A percentile compares a stretch with the other conserved stretches of the same genome.
These are phyloP conservation scores for Hirschioporus abietinus DNA, from an alignment of 768 basidiomycete genomes.

Conservation along the genomic window DNA sequence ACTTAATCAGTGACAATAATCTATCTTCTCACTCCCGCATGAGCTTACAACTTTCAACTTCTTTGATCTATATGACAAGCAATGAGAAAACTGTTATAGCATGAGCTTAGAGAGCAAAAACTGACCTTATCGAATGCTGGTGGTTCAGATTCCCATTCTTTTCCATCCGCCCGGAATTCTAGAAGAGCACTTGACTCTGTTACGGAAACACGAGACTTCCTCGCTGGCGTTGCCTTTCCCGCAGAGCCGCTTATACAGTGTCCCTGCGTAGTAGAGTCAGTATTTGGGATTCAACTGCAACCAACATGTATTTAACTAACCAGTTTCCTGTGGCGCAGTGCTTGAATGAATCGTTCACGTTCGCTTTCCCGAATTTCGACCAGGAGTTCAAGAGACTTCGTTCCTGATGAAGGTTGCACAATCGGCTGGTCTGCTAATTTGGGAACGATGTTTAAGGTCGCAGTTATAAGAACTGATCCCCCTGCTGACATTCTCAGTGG, in stretches of 20 bases:
- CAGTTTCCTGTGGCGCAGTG: slow-evolving; percentile 40
- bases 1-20: not conserved
- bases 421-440: slow-evolving; percentile 24
- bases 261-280: not conserved
- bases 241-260: not conserved
- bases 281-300: not conserved
- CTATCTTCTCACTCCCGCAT: not conserved
- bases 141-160: not conserved
- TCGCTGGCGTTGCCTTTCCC: not conserved
- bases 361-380: slow-evolving; percentile 34
- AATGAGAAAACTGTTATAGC: not conserved
- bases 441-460: slow-evolving; percentile 33
- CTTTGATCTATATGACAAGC: not conserved
- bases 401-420: slow-evolving; percentile 21
- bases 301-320: slow-evolving; percentile 27
- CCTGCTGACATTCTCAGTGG: slow-evolving; percentile 21
- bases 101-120: not conserved
- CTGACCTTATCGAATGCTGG: not conserved
- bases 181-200: not conserved
- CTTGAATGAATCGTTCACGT: slow-evolving; percentile 33
- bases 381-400: slow-evolving; percentile 4
- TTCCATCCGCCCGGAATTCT: not conserved
- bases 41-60: slow-evolving; percentile 2
- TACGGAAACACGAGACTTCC: not conserved
- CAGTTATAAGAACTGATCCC: slow-evolving; percentile 23